Evolutionary conservation across 306 rosid species (phyloP).

Genomic region (Crataegus laevigata): DNA sequence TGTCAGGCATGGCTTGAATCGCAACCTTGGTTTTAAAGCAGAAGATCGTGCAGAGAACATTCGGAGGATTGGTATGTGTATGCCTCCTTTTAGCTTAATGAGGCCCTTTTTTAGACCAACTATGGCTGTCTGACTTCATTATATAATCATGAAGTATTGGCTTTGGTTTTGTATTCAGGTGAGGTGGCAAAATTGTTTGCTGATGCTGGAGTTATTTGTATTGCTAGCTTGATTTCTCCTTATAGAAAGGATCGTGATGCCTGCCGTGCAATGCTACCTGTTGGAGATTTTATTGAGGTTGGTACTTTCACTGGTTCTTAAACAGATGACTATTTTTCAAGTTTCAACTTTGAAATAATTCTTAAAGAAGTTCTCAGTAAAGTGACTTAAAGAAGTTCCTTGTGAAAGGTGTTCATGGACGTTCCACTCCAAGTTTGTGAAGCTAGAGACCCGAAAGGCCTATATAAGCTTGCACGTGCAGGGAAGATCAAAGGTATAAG

Average conservation of each 20-base stretch:
- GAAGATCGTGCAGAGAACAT: constrained; percentile 99
- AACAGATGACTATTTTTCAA: not conserved
- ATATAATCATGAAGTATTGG: not conserved
- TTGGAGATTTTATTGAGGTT: constrained; percentile 90
- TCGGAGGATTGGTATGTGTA: constrained; percentile 72
- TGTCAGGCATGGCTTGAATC: constrained; percentile 86
- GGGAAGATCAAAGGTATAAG: constrained; percentile 62
- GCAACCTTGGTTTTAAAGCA: constrained; percentile 77
- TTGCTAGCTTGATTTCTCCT: constrained; percentile 84
- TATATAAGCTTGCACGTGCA: constrained; percentile 69
- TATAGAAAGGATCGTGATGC: constrained; percentile 78
- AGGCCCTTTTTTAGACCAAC: not conserved
- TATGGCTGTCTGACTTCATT: not conserved
- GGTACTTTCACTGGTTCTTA: constrained; percentile 1
- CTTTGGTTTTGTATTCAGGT: constrained; percentile 34
- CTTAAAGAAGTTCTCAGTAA: not conserved
- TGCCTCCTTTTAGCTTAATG: not conserved
- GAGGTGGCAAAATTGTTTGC: constrained; percentile 97
- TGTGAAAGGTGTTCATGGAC: constrained; percentile 77
- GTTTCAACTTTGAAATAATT: not conserved
- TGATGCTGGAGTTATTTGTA: constrained; percentile 86
- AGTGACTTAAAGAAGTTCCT: no score
- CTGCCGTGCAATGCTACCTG: constrained; percentile 71
- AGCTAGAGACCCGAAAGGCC: constrained; percentile 79
- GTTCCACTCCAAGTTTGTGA: constrained; percentile 84